Percentiles rank a stretch among this genome's conserved stretches.
phyloP scores from a whole-genome alignment of 768 basidiomycete genomes.

The Cubamyces sp. region DNA sequence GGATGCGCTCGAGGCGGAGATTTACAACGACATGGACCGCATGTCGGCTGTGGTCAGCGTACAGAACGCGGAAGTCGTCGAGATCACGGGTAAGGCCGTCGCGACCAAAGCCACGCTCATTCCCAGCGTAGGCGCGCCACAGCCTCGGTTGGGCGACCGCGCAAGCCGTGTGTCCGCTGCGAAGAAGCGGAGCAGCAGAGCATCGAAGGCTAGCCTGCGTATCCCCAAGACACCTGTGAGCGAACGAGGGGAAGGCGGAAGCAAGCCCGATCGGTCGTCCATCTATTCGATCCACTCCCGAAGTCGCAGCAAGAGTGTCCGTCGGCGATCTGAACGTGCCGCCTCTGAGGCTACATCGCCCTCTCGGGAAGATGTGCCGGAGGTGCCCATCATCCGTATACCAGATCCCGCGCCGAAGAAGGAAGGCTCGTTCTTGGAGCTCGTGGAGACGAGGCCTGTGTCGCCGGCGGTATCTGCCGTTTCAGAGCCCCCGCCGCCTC shows the following conservation, averaged over 20 bases:
- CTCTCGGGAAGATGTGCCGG: slow-evolving; percentile 18
- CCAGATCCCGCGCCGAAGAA: slow-evolving; percentile 17
- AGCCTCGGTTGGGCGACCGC: slow-evolving; percentile 39
- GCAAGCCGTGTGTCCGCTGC: slow-evolving; percentile 62
- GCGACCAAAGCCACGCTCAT: slow-evolving; percentile 41
- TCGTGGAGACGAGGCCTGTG: slow-evolving; percentile 30
- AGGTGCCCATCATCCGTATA: slow-evolving; percentile 28
- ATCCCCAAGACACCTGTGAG: slow-evolving; percentile 46
- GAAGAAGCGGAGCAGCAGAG: slow-evolving; percentile 61
- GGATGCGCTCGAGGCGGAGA: slow-evolving; percentile 28
- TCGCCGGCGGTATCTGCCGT: slow-evolving; percentile 18
- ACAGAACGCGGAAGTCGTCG: slow-evolving; percentile 40
- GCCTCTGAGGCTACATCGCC: slow-evolving; percentile 3
- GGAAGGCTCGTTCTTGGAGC: slow-evolving; percentile 34
- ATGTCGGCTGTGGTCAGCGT: slow-evolving; percentile 25
- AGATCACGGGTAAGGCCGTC: slow-evolving; percentile 44
- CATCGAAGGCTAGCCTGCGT: slow-evolving; percentile 70
- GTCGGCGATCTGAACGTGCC: slow-evolving; percentile 17
- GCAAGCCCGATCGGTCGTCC: slow-evolving; percentile 20
- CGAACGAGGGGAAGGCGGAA: slow-evolving; percentile 7
- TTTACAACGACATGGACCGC: slow-evolving; percentile 33
- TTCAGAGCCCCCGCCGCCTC: slow-evolving; percentile 13
- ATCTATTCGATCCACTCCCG: slow-evolving; percentile 24
- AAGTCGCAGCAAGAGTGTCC: slow-evolving; percentile 32
- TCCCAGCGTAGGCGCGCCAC: not conserved